Conservation (phyloP, 2,329 filamentous ascomycete species). For the Aspergillus viridinutans region DNA sequence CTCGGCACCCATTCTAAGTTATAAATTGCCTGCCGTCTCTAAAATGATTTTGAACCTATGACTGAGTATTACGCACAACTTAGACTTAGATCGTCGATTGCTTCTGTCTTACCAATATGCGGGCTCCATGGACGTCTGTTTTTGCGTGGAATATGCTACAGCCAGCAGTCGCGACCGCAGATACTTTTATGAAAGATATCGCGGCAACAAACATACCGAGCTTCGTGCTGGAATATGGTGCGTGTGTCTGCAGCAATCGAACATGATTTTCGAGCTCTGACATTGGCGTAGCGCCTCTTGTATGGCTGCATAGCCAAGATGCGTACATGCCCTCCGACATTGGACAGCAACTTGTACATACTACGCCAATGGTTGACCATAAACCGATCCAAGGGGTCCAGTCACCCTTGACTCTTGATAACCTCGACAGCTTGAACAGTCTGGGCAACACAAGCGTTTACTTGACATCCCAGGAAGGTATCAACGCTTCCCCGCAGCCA, state of each 20-base stretch:
- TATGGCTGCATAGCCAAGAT: slow-evolving; percentile 49
- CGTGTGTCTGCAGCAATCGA: neutral
- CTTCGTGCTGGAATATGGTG: slow-evolving; percentile 47
- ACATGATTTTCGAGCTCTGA: slow-evolving; percentile 3
- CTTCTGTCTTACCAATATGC: neutral
- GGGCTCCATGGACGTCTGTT: neutral
- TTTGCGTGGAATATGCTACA: neutral
- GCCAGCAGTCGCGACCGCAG: neutral
- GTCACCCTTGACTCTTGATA: slow-evolving; percentile 43
- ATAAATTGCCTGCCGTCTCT: neutral
- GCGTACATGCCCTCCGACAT: slow-evolving; percentile 50
- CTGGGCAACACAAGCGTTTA: slow-evolving; percentile 46
- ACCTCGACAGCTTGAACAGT: slow-evolving; percentile 46
- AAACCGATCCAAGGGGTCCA: slow-evolving; percentile 35
- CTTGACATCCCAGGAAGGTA: slow-evolving; percentile 47
- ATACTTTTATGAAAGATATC: slow-evolving; percentile 1
- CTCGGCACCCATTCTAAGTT: neutral
- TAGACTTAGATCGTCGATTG: neutral
- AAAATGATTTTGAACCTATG: neutral
- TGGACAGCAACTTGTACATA: slow-evolving; percentile 44
- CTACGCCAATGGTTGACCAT: slow-evolving; percentile 43
- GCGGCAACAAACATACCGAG: slow-evolving; percentile 31
- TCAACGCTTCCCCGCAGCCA: slow-evolving; percentile 40
- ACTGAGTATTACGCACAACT: neutral
- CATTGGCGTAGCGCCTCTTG: slow-evolving; percentile 42